Evolutionary conservation across 495 filamentous ascomycete genomes (phyloP).

Genomic region (Venustampulla echinocandica): DNA sequence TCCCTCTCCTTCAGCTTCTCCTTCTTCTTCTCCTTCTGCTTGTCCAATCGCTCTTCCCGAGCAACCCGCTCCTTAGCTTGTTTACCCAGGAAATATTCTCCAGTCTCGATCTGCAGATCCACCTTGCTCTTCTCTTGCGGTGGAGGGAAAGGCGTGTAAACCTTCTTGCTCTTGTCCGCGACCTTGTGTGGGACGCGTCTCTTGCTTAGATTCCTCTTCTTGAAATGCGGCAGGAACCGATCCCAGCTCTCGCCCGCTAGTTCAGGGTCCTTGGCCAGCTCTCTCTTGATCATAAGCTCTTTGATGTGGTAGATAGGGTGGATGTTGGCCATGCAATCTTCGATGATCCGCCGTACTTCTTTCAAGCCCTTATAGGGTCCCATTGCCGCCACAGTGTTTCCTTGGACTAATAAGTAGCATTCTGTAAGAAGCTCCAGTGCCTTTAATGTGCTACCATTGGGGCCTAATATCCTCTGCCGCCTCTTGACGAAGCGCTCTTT

Average conservation of each 20-base stretch:
- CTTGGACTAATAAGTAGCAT: slow-evolving; percentile 93
- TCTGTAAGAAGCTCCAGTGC: slow-evolving; percentile 90
- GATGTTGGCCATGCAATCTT: slow-evolving; percentile 96
- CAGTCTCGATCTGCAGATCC: slow-evolving; percentile 94
- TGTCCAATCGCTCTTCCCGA: slow-evolving; percentile 70
- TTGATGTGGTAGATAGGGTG: slow-evolving; percentile 94
- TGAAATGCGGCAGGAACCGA: slow-evolving; percentile 94
- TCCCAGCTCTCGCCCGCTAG: slow-evolving; percentile 87
- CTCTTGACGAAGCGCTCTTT: slow-evolving; percentile 97
- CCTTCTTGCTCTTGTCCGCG: slow-evolving; percentile 88
- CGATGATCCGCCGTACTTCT: slow-evolving; percentile 79
- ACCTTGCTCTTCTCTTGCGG: slow-evolving; percentile 68
- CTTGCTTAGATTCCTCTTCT: slow-evolving; percentile 86
- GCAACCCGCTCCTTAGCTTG: slow-evolving; percentile 78
- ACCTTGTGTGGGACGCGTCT: slow-evolving; percentile 76
- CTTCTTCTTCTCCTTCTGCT: slow-evolving; percentile 72
- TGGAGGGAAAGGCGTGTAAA: slow-evolving; percentile 72
- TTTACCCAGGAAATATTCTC: slow-evolving; percentile 92
- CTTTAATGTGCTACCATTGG: slow-evolving; percentile 78
- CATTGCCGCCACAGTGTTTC: slow-evolving; percentile 91
- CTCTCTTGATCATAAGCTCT: slow-evolving; percentile 97
- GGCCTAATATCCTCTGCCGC: slow-evolving; percentile 80
- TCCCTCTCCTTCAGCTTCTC: slow-evolving; percentile 82
- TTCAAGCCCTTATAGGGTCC: slow-evolving; percentile 88
- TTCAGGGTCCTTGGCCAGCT: slow-evolving; percentile 90